Conservation (phyloP, 495 filamentous ascomycete genomes). For the Astrothelium subdiscretum region DNA sequence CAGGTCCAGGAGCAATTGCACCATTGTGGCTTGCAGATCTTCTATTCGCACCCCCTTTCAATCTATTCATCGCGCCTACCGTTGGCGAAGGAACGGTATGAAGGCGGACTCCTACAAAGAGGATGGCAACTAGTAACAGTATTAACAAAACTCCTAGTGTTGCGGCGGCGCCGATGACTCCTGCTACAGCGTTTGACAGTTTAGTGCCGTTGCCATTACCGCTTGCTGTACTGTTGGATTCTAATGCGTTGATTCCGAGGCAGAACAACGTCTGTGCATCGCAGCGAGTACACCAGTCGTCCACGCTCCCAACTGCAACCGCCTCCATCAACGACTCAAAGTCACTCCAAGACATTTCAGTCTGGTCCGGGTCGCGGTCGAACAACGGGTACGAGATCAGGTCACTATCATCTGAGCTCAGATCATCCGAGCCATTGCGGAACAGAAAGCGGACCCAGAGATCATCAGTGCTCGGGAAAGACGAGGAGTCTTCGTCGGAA, state of each 20-base stretch:
- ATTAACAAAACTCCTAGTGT: constrained; percentile 20
- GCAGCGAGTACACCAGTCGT: constrained; percentile 60
- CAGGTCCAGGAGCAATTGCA: constrained; percentile 28
- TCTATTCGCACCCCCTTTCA: neutral
- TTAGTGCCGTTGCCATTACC: neutral
- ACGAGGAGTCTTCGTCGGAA: constrained; percentile 4
- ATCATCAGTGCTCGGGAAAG: constrained; percentile 42
- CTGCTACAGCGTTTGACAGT: constrained; percentile 20
- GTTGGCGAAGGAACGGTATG: constrained; percentile 13
- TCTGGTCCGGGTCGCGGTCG: constrained; percentile 32
- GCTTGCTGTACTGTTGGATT: neutral
- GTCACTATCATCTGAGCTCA: constrained; percentile 34
- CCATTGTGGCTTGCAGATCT: constrained; percentile 14
- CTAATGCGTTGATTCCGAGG: constrained; percentile 23
- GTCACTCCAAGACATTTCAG: constrained; percentile 47
- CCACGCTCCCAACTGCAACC: constrained; percentile 44
- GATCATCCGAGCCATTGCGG: constrained; percentile 46
- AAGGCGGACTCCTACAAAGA: constrained; percentile 30
- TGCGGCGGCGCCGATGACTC: constrained; percentile 27
- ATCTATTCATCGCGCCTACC: neutral
- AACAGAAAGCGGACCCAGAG: constrained; percentile 69
- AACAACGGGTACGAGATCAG: constrained; percentile 56
- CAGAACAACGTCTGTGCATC: constrained; percentile 49
- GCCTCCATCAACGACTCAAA: constrained; percentile 50
- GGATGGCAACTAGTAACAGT: constrained; percentile 21